Base-by-base conservation (phyloP, 495 filamentous ascomycete genomes). In the Lophiotrema nucula region DNA sequence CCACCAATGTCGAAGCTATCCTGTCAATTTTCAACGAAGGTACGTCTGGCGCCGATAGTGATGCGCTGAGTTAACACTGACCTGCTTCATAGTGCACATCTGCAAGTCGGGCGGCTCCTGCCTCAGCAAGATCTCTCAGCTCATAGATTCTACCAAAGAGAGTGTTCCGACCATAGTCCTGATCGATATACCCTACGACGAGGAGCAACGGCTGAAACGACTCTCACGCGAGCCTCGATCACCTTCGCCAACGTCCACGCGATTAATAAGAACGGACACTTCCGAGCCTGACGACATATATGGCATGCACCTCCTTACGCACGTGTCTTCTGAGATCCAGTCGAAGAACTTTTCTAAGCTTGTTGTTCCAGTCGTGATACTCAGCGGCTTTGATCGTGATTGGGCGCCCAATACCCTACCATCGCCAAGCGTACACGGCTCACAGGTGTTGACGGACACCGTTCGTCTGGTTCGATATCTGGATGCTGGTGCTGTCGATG, bases 401-500 rank as follows among this genome's bases (percentile, higher is more conserved):
- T 60, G 53, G 53, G 45, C 66, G 1, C 62, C 60, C 11, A 35
- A 58, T 12, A 58, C 47, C 41, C 43, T 67, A 12, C 57, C 58
- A 3, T 67, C 67, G 1, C 63, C 68, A 18, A 58, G 55, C 42
- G 28, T 65, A 2, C 67, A 65, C 28, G 65, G 64, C 11, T 60
- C 66, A 24, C 67, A 69, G 35, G 39, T 72, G 21, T 67, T 71
- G 4, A 60, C 74, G 15, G 74, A 79, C 38, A 72, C 77, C 18
- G 70, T 75, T 31, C 73, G 79, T 18, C 73, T 81, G 39, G 78
- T 86, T 51, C 81, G 77, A 60, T 93, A 87, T 71, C 72, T 97
- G 12, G 90, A 96, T 67, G 82, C 83, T 21, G 92, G 92, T 43
- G 92, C 92, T 11, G 75, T 87, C 18, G 92, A 96, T 75, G 88